Evolutionary conservation across 2,329 filamentous ascomycete species (phyloP), one percentile per base, ranked within the genome.

Genomic region (Xylaria sp.): DNA sequence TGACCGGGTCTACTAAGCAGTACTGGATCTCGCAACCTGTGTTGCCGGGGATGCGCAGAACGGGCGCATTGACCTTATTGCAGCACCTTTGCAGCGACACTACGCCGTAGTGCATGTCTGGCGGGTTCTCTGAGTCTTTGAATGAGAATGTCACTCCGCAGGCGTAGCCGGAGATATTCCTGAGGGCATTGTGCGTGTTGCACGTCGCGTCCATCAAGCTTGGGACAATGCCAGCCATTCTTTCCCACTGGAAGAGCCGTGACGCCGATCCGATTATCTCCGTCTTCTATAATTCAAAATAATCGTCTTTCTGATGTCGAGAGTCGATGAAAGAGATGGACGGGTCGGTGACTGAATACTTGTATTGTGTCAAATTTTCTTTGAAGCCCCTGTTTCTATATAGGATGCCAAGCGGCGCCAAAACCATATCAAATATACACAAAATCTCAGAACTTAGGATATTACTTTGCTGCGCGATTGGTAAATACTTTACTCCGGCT

Each of bases 21-120:
- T 70, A 75, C 53, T 75, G 74, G 34, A 75, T 75, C 69, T 75
- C 74, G 68, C 74, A 74, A 18, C 71, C 74, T 30, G 67, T 74
- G 61, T 75, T 75, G 30, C 72, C 72, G 18, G 72, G 73, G 53
- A 75, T 72, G 41, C 72, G 73, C 55, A 73, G 32, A 10, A 75
- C 58, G 9, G 72, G 63, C 48, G 59, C 60, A 46, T 68, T 60
- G 20, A 60, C 71, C 52, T 65, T 69, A 43, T 63, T 69, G 63
- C 72, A 75, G 61, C 73, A 75, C 53, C 58, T 18, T 34, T 73
- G 62, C 15, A 74, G 66, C 45, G 71, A 70, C 5, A 72, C 68
- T 0, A 75, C 73, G 15, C 60, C 74, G 45, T 72, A 73, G 50
- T 75, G 70, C 72, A 74, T 72, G 58, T 72, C 70, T 6, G 72